Percentiles rank a stretch among this genome's conserved stretches.
Evolutionary conservation across 2,329 filamentous ascomycete species (phyloP).

Genomic region (Mollisia scopiformis): DNA sequence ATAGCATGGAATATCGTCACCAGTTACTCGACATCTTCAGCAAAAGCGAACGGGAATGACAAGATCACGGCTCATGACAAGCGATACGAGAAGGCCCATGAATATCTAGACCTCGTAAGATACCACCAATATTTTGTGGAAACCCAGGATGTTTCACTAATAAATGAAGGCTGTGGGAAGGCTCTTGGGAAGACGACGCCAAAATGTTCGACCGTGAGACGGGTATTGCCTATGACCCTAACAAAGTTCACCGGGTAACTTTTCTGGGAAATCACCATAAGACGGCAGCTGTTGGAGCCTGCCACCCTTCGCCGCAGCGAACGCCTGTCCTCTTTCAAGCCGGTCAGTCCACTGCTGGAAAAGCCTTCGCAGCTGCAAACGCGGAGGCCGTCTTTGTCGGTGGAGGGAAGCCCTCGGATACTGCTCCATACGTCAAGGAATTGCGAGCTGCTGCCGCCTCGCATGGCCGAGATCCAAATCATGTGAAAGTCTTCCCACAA

Average conservation of each 20-base stretch:
- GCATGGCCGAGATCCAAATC: conserved; percentile 57
- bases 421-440: conserved; percentile 62
- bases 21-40: conserved; percentile 66
- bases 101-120: background rate
- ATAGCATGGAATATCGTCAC: conserved; percentile 57
- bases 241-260: conserved; percentile 53
- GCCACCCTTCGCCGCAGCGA: conserved; percentile 68
- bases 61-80: conserved; percentile 65
- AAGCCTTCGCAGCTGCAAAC: conserved; percentile 67
- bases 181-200: conserved; percentile 70
- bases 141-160: background rate
- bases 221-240: conserved; percentile 58
- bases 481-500: conserved; percentile 68
- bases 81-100: conserved; percentile 24
- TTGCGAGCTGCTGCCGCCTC: conserved; percentile 57
- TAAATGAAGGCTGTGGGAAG: conserved; percentile 64
- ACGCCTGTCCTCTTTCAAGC: conserved; percentile 72
- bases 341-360: conserved; percentile 66
- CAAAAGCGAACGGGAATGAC: conserved; percentile 56
- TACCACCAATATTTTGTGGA: background rate
- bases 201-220: conserved; percentile 56
- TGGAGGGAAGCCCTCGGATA: conserved; percentile 61
- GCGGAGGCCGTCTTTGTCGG: conserved; percentile 72
- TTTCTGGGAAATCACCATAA: conserved; percentile 64
- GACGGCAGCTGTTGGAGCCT: conserved; percentile 54